Conservation (phyloP, 352 stramenopile genomes). For the Globisporangium lucens region DNA sequence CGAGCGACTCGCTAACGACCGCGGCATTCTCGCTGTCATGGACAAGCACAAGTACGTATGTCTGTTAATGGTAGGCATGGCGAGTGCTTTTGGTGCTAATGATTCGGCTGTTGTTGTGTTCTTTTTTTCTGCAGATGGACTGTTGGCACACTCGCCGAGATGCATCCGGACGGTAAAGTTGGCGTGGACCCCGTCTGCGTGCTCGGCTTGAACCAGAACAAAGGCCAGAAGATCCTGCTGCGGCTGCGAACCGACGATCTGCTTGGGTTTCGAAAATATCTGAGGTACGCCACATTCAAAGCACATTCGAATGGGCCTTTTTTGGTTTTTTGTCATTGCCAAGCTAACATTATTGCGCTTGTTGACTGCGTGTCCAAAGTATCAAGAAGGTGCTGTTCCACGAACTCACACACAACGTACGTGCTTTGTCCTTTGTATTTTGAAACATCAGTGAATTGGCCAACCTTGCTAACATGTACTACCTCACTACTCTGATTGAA, state of each 20-base stretch:
- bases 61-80: not conserved
- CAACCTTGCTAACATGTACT: not conserved
- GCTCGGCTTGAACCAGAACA: slow-evolving; percentile 94
- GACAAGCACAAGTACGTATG: slow-evolving; percentile 75
- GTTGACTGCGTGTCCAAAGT: slow-evolving; percentile 21
- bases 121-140: slow-evolving; percentile 53
- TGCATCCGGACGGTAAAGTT: slow-evolving; percentile 91
- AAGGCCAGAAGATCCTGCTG: slow-evolving; percentile 92
- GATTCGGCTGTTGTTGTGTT: not conserved
- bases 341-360: not conserved
- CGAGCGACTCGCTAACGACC: slow-evolving; percentile 80
- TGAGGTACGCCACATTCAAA: slow-evolving; percentile 38
- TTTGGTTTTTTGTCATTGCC: not conserved
- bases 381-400: slow-evolving; percentile 95
- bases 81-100: not conserved
- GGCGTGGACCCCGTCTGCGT: slow-evolving; percentile 84
- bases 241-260: slow-evolving; percentile 94
- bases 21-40: slow-evolving; percentile 86
- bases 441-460: not conserved
- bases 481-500: not conserved
- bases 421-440: not conserved
- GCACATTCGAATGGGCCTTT: no score
- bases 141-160: slow-evolving; percentile 83
- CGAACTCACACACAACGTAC: slow-evolving; percentile 93
- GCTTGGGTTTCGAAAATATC: slow-evolving; percentile 88